Evolutionary conservation across 108 stramenopile genomes (phyloP), one percentile per base, ranked within the genome.

Genomic region (Cyclotella atomus): DNA sequence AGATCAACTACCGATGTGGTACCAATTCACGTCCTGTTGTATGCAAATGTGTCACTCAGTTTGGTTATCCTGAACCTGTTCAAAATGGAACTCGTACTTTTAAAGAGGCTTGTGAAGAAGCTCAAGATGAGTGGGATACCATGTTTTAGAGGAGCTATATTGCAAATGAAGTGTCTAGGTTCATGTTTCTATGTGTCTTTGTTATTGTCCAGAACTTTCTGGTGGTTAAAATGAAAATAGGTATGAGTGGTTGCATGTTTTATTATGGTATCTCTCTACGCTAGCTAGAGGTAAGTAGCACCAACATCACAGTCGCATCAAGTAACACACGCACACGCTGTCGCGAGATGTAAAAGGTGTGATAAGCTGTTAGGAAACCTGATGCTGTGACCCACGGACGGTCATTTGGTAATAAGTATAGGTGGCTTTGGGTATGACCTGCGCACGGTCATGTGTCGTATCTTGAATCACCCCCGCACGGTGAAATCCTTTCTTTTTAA

Each of bases 1-100:
- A 84, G 55, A 77, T 84, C 15, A 47, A 32, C 24, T 84, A 78
- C 45, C 54, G 72, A 14, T 84, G 84, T 57, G 84, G 84, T 3
- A 63, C 71, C 0, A 73, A 73, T 55, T 60, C 54, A 19, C 46
- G 84, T 21, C 81, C 81, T 12, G 76, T 79, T 0, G 41, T 55
- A 21, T 84, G 84, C 24, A 50, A 67, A 9, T 84, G 84, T 60
- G 60, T 68, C 0, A 20, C 23, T 12, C 50, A 57, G 36, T 82
- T 81, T 33, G 81, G 81, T 23, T 84, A 84, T 46, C 81, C 84
- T n/a, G 59, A 32, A 23, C 84, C 84, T 28, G 41, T 61, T 35
- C 70, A 27, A 49, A 84, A 74, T 45, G 65, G 65, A 0, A 81
- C 71, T 27, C 78, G 73, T 14, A 34, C 78, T 12, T 79, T 79